A percentile compares a stretch with the other conserved stretches of the same genome.
These are phyloP conservation scores for Heliocybe sulcata DNA, from an alignment of 1,284 basidiomycete species.

Conservation along the genomic window DNA sequence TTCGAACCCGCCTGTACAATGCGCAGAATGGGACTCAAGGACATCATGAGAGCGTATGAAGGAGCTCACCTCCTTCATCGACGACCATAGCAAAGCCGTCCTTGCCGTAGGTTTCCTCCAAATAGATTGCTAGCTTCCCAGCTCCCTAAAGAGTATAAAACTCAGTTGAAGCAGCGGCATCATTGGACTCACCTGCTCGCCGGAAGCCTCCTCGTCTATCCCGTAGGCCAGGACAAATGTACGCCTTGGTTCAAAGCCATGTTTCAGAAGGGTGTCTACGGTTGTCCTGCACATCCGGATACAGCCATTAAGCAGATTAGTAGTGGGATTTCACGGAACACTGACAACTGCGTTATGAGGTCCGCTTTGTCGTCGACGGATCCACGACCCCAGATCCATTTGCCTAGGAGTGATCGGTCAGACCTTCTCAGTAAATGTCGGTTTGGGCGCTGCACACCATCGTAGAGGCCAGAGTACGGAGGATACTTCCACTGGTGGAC, in stretches of 20 bases:
- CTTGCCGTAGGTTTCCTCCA: conserved; percentile 49
- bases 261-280: conserved; percentile 49
- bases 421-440: not conserved
- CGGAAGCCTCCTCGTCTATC: conserved; percentile 69
- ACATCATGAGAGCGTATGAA: not conserved
- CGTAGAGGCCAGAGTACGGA: conserved; percentile 60
- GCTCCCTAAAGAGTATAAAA: conserved; percentile 38
- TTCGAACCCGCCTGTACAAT: not conserved
- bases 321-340: conserved; percentile 24
- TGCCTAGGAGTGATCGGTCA: conserved; percentile 18
- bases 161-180: not conserved
- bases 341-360: conserved; percentile 32
- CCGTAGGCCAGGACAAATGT: conserved; percentile 65
- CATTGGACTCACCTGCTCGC: conserved; percentile 29
- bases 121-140: conserved; percentile 32
- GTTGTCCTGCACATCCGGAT: conserved; percentile 21
- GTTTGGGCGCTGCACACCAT: conserved; percentile 30
- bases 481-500: conserved; percentile 50
- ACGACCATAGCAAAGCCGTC: conserved; percentile 57
- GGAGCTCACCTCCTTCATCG: conserved; percentile 42
- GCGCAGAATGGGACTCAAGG: not conserved
- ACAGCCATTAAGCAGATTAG: not conserved
- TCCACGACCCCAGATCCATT: conserved; percentile 54
- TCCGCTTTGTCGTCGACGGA: conserved; percentile 53
- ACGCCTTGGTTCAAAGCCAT: conserved; percentile 46